Percentiles rank a stretch among this genome's conserved stretches.
Evolutionary conservation across 1,139 yeast genomes (phyloP).

Genomic region (Geotrichum australiense): DNA sequence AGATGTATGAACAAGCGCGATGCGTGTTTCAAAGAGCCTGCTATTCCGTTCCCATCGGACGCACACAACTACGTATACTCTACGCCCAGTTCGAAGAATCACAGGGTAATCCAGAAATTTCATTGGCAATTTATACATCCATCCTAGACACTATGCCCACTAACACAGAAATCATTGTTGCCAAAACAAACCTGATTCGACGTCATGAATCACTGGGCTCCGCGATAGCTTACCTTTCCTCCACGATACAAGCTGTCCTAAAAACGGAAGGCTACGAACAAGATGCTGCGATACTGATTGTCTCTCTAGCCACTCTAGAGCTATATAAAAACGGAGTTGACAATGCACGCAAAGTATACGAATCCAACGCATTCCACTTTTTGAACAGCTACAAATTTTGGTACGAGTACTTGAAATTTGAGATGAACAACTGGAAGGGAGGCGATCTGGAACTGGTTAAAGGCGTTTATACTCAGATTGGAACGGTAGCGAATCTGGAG

Average conservation of each 20-base stretch:
- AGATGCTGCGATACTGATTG: slow-evolving; percentile 18
- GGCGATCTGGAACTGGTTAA: slow-evolving; percentile 9
- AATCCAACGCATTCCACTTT: slow-evolving; percentile 21
- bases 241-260: slow-evolving; percentile 3
- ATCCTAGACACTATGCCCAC: slow-evolving; percentile 30
- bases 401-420: slow-evolving; percentile 32
- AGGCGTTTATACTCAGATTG: slow-evolving; percentile 14
- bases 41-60: slow-evolving; percentile 30
- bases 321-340: slow-evolving; percentile 21
- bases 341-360: slow-evolving; percentile 25
- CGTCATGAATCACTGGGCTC: slow-evolving; percentile 19
- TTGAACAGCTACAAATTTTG: slow-evolving; percentile 30
- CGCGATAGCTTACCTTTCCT: slow-evolving; percentile 21
- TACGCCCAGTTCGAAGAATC: slow-evolving; percentile 32
- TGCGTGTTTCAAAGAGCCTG: slow-evolving; percentile 30
- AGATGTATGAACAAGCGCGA: slow-evolving; percentile 22
- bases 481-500: slow-evolving; percentile 21
- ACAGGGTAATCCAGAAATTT: slow-evolving; percentile 26
- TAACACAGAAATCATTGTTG: slow-evolving; percentile 28
- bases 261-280: neutral
- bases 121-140: slow-evolving; percentile 27
- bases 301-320: slow-evolving; percentile 16
- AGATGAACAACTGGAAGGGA: slow-evolving; percentile 20
- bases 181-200: slow-evolving; percentile 13
- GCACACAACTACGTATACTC: slow-evolving; percentile 30